Base-by-base conservation (phyloP, 2,329 filamentous ascomycete genomes). In the Sporothrix variecibatus region DNA sequence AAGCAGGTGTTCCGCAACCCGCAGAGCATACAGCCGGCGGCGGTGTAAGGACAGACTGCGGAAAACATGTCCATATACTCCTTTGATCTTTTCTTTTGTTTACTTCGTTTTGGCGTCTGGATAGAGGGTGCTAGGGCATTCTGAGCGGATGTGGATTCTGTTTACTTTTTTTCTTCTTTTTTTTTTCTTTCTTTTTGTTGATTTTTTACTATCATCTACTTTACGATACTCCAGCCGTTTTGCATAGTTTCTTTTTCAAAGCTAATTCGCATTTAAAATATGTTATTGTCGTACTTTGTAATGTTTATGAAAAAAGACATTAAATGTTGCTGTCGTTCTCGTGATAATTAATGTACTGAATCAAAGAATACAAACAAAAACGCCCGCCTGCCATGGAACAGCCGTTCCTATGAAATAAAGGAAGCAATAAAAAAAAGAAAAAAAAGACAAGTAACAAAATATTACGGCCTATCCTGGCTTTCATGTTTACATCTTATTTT, bases 1-100 rank as follows among this genome's bases (percentile, higher is more conserved):
- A 77, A 79, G 0, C 85, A 90, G 75, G 71, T 88, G 0, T 91
- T 91, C 76, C 85, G 86, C 69, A 90, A 91, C 75, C 88, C 88
- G 0, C 88, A 90, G 79, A 90, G 86, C 76, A 82, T 88, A 15
- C 43, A 75, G 71, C 73, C 73, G 20, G 71, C 65, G 46, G 23
- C 51, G 28, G 60, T 43, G 20, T 23, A 20, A 34, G 34, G n/a
- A n/a, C 17, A 20, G 40, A 3, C 26, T 23, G 15, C n/a, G 40
- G 5, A 9, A 28, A 5, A 3, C 53, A 9, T 28, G 53, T 28
- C 11, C 3, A 8, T 46, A 17, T 20, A 3, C 20, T 67, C 5
- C 46, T 17, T 46, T 17, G 15, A 23, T 67, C 17, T 0, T 20
- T 2, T 17, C 12, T 23, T 26, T 51, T 11, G 0, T 28, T 46